Conservation (phyloP, 2,329 filamentous ascomycete species). For the Colletotrichum chlorophyti region DNA sequence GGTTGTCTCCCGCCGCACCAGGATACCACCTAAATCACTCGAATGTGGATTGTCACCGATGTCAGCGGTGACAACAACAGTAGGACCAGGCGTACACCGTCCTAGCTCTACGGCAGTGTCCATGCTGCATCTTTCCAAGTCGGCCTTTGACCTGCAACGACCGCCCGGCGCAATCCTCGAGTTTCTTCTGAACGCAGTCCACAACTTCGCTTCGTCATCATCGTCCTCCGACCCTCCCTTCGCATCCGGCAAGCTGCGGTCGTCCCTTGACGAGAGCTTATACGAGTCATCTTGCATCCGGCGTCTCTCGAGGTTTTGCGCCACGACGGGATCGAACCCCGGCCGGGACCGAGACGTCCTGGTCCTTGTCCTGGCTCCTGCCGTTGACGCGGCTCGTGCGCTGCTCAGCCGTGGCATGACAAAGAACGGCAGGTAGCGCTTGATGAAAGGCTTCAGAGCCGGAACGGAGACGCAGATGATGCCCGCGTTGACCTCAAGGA, state of each 20-base stretch:
- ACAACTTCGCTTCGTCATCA: constrained; percentile 25
- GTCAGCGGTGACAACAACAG: not conserved
- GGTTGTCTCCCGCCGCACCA: constrained; percentile 8
- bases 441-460: constrained; percentile 29
- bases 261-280: constrained; percentile 18
- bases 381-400: not conserved
- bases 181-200: constrained; percentile 4
- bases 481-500: constrained; percentile 22
- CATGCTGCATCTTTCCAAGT: not conserved
- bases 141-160: not conserved
- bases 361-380: not conserved
- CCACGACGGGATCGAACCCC: constrained; percentile 7
- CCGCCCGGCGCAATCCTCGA: not conserved
- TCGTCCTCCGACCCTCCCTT: constrained; percentile 2
- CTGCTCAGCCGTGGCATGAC: constrained; percentile 5
- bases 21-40: not conserved
- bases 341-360: not conserved
- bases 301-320: constrained; percentile 23
- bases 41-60: not conserved
- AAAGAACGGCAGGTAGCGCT: constrained; percentile 26
- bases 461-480: constrained; percentile 24
- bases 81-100: not conserved
- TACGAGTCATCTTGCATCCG: constrained; percentile 14
- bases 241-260: not conserved
- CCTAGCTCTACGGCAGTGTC: not conserved